Conservation (phyloP, 1,139 yeast genomes). For the Arxiozyma heterogenica region DNA sequence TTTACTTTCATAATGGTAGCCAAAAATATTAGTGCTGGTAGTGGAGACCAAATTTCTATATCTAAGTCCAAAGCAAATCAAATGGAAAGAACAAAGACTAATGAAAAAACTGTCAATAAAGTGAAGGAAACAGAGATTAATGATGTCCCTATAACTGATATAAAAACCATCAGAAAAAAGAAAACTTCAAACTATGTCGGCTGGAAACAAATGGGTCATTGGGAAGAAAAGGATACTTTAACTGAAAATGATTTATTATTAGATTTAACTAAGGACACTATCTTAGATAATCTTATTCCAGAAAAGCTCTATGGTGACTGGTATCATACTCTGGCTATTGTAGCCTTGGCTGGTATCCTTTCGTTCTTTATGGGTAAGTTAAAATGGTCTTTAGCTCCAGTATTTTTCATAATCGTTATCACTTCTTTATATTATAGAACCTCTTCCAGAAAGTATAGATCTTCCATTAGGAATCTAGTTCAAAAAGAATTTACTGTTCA, state of each 20-base stretch:
- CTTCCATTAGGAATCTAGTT: constrained; percentile 62
- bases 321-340: constrained; percentile 77
- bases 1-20: background rate
- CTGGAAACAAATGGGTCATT: constrained; percentile 91
- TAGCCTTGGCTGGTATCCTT: constrained; percentile 54
- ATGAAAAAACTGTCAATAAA: background rate
- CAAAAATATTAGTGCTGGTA: background rate
- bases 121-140: background rate
- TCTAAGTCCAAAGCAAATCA: background rate
- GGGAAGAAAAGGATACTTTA: constrained; percentile 59
- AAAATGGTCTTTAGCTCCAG: constrained; percentile 69
- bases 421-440: constrained; percentile 69
- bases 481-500: constrained; percentile 78
- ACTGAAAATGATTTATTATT: constrained; percentile 60
- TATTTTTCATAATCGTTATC: constrained; percentile 57
- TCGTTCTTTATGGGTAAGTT: constrained; percentile 78
- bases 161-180: constrained; percentile 34
- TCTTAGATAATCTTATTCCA: constrained; percentile 64
- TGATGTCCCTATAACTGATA: constrained; percentile 15
- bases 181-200: constrained; percentile 69
- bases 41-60: background rate
- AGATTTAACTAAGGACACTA: constrained; percentile 60
- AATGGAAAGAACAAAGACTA: constrained; percentile 3
- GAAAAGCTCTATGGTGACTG: constrained; percentile 80
- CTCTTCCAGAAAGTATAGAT: constrained; percentile 71